A percentile compares a stretch with the other conserved stretches of the same genome.
phyloP scores from a whole-genome alignment of 106 monocot genomes.

The Phalaenopsis aphrodite region DNA sequence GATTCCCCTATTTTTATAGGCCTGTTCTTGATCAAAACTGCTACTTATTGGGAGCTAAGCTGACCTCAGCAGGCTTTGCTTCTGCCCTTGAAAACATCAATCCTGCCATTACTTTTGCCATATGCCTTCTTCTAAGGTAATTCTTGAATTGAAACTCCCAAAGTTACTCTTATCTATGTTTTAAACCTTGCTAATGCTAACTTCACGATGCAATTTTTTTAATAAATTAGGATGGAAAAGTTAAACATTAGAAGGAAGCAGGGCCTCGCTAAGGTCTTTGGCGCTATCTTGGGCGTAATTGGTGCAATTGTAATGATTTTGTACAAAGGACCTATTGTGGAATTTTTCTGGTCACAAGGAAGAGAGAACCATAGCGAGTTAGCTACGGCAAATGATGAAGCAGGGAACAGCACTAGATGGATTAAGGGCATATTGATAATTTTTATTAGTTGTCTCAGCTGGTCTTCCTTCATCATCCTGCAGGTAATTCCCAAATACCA shows the following conservation, averaged over 20 bases:
- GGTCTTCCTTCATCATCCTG: conserved; percentile 59
- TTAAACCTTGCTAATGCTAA: too few relatives aligned
- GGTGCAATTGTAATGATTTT: conserved; percentile 73
- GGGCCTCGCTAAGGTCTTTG: conserved; percentile 56
- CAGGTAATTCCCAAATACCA: conserved; percentile 20
- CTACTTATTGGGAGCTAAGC: conserved; percentile 62
- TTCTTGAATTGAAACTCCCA: background rate
- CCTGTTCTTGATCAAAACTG: conserved; percentile 83
- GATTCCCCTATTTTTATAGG: conserved; percentile 14
- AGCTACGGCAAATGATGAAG: background rate
- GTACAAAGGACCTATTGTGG: conserved; percentile 54
- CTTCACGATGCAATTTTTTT: too few relatives aligned
- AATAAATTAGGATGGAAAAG: conserved; percentile 46
- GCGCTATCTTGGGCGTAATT: conserved; percentile 46
- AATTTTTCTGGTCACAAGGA: conserved; percentile 28
- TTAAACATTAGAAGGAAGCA: conserved; percentile 22
- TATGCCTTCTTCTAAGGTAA: conserved; percentile 47
- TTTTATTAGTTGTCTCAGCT: conserved; percentile 29
- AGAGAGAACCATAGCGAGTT: conserved; percentile 3
- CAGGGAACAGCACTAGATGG: background rate
- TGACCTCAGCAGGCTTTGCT: conserved; percentile 63
- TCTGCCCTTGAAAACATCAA: conserved; percentile 64
- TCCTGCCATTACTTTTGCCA: conserved; percentile 50
- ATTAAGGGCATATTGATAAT: conserved; percentile 15
- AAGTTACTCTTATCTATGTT: too few relatives aligned